Evolutionary conservation across 768 basidiomycete genomes (phyloP), one percentile per base, ranked within the genome.

Genomic region (Filobasidium wieringae): DNA sequence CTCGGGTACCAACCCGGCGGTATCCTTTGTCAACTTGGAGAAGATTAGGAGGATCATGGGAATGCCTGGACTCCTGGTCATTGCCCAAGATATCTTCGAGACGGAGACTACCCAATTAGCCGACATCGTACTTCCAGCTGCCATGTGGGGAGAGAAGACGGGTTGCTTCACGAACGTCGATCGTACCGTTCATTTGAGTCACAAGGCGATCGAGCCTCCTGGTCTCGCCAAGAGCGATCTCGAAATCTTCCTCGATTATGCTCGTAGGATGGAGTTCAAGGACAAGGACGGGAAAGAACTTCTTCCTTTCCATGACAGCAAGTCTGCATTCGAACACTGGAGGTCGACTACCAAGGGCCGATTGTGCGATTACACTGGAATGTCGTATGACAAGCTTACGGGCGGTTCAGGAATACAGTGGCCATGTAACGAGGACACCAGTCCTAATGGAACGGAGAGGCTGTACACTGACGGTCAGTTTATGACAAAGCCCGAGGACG

Each of bases 71-170:
- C 53, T 66, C 24, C 63, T 66, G 33, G 56, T 57, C 33, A 43
- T 57, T n/a, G 56, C 62, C 17, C 62, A 66, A 53, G 64, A 66
- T 47, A 66, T 66, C 43, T 66, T 63, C 47, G 62, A 62, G 7
- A 66, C 29, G 43, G 64, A 66, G 47, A 66, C 64, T 26, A 66
- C 64, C 5, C 58, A 59, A 11, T 52, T 66, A 26, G 64, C 64
- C 27, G 64, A 66, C 27, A 63, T 66, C 34, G 62, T 66, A 8
- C 43, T 66, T 11, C 64, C 64, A 7, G 64, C 60, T 1, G 63
- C 62, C 1, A 58, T 60, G 56, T 65, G 61, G 61, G 56, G 53
- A 11, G 61, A 61, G 29, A 63, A 59, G 41, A 63, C 59, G 14
- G 59, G 58, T 14, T 50, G 34, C 37, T 63, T 53, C 52, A 66